Base-by-base conservation (phyloP, 169 alveolate genomes). In the Plasmodium gonderi region DNA sequence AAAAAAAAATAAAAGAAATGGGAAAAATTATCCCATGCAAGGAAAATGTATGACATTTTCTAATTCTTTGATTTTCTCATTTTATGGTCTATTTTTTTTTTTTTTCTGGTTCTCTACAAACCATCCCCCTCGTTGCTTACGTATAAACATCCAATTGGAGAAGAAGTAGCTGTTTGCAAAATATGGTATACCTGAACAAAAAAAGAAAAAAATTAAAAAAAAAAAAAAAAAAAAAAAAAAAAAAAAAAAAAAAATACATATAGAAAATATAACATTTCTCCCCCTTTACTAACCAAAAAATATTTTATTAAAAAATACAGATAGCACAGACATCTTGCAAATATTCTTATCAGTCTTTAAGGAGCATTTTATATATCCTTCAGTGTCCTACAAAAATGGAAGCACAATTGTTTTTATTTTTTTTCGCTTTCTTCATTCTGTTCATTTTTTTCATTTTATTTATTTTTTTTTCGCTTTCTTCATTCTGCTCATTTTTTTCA, bases 111-210 rank as follows among this genome's bases (percentile, higher is more conserved):
- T 47, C 14, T 2, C 64, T 47, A 12, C 64, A 23, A 12, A n/a
- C 40, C 11, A 5, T 4, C 17, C 72, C 26, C 36, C 38, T 60
- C 72, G 72, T 60, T 60, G 26, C 6, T 29, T 82, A 82, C 91
- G 33, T 68, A 82, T 68, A 40, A 82, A 82, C 26, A 82, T 9
- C 74, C 91, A 82, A 23, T 82, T 82, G 23, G 91, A 82, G 76
- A 82, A 82, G 20, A 82, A 82, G 60, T 82, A 82, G 42, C 91
- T 82, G 40, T 82, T 82, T 44, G 91, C 81, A 82, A 82, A 82
- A 60, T 82, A 82, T 11, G 91, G 91, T 7, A 82, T 82, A 3
- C 91, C 91, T 80, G 49, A 0, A 38, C 14, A n/a, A 45, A 77
- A 45, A 44, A 11, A 17, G 12, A 76, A 20, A 77, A 76, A 44